Conservation (phyloP, 1,284 basidiomycete genomes). For the Mycena citricolor region DNA sequence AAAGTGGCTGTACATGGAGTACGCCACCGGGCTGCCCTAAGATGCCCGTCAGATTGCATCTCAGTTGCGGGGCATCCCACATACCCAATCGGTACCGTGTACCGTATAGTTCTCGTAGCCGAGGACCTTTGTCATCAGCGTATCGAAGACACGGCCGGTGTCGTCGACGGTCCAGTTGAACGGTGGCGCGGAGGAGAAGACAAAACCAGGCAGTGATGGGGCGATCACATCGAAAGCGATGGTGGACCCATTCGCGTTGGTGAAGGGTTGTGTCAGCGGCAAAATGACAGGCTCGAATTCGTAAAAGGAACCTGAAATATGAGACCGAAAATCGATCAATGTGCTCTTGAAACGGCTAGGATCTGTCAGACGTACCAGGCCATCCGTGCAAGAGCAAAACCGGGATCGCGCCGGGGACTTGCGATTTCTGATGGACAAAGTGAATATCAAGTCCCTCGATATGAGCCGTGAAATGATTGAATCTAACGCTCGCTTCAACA, state of each 20-base stretch:
- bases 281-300: conserved; percentile 1
- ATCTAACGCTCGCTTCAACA: background rate
- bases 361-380: too few relatives aligned
- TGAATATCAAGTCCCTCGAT: conserved; percentile 10
- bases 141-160: conserved; percentile 11
- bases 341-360: too few relatives aligned
- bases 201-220: conserved; percentile 2
- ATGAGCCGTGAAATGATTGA: conserved; percentile 5
- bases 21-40: conserved; percentile 6
- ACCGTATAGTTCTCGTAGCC: conserved; percentile 9
- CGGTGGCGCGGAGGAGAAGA: conserved; percentile 3
- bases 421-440: conserved; percentile 11
- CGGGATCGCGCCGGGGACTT: conserved; percentile 9
- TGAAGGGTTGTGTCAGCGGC: background rate
- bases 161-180: conserved; percentile 2
- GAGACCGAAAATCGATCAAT: too few relatives aligned
- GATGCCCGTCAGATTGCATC: background rate
- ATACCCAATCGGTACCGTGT: conserved; percentile 11
- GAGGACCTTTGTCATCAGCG: conserved; percentile 13
- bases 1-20: conserved; percentile 5
- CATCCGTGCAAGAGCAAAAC: conserved; percentile 11
- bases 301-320: conserved; percentile 2
- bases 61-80: background rate
- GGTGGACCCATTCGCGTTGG: too few relatives aligned
- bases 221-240: conserved; percentile 1